Evolutionary conservation across 2,329 filamentous ascomycete genomes (phyloP).

Genomic region (Nemania diffusa): DNA sequence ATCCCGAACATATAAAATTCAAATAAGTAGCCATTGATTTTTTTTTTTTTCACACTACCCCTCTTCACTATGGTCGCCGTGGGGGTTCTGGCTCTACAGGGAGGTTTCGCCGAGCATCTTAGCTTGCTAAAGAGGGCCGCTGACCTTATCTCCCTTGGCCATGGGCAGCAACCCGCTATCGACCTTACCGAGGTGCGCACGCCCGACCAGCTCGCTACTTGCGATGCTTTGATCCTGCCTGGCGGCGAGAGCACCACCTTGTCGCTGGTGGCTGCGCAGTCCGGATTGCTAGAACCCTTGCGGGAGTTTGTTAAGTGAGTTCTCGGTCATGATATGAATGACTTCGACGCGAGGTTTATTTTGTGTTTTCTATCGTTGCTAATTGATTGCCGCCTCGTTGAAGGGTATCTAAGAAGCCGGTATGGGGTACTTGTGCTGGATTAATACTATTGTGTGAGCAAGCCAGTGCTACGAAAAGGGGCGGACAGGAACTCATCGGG

Average conservation of each 20-base stretch:
- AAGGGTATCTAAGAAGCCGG: slow-evolving; percentile 79
- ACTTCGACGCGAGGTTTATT: not conserved
- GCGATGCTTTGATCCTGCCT: slow-evolving; percentile 87
- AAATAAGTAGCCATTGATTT: not conserved
- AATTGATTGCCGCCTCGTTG: not conserved
- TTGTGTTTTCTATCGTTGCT: slow-evolving; percentile 5
- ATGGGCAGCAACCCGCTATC: not conserved
- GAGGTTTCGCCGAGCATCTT: slow-evolving; percentile 91
- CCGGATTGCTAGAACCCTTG: slow-evolving; percentile 83
- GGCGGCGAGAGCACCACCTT: slow-evolving; percentile 97
- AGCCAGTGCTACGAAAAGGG: slow-evolving; percentile 88
- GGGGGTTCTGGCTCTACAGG: slow-evolving; percentile 81
- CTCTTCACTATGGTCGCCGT: slow-evolving; percentile 57
- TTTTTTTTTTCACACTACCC: not conserved
- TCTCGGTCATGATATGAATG: not conserved
- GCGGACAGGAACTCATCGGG: slow-evolving; percentile 92
- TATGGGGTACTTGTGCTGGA: slow-evolving; percentile 96
- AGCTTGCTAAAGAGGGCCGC: slow-evolving; percentile 77
- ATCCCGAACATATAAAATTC: not conserved
- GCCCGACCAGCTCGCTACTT: slow-evolving; percentile 72
- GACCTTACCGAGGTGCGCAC: slow-evolving; percentile 81
- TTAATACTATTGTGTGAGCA: slow-evolving; percentile 90
- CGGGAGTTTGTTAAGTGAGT: slow-evolving; percentile 89
- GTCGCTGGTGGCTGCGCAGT: slow-evolving; percentile 84
- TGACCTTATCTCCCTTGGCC: slow-evolving; percentile 53